Conservation (phyloP, 768 basidiomycete species). For the Heimioporus sp. region DNA sequence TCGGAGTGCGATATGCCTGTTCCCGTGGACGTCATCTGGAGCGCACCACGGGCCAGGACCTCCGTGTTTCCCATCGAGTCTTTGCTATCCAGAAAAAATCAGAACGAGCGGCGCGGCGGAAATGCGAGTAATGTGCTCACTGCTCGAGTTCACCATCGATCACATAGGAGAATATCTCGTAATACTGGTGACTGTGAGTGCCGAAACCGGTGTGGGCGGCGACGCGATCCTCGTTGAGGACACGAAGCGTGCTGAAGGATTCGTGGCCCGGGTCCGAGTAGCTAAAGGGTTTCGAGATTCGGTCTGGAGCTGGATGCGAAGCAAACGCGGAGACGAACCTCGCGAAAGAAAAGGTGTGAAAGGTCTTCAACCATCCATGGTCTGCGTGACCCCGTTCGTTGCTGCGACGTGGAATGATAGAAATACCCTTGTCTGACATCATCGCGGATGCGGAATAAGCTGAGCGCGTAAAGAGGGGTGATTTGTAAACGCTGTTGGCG, state of each 20-base stretch:
- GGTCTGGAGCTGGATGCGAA: constrained; percentile 10
- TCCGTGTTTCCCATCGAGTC: constrained; percentile 94
- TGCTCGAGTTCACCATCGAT: constrained; percentile 79
- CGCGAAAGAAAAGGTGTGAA: constrained; percentile 82
- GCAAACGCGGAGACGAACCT: constrained; percentile 38
- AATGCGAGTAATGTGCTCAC: constrained; percentile 40
- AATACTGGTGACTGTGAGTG: constrained; percentile 77
- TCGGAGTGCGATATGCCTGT: constrained; percentile 89
- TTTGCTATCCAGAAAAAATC: constrained; percentile 44
- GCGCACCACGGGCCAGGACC: constrained; percentile 80
- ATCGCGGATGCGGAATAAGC: neutral
- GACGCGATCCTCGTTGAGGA: constrained; percentile 94
- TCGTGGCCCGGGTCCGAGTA: constrained; percentile 62
- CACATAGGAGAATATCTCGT: constrained; percentile 91
- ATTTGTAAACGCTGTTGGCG: neutral
- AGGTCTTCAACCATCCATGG: constrained; percentile 86
- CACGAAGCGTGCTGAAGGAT: constrained; percentile 72
- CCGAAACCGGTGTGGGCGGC: constrained; percentile 77
- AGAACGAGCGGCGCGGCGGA: neutral
- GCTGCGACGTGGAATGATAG: constrained; percentile 53
- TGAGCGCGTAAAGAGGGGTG: neutral
- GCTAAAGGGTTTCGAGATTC: constrained; percentile 24
- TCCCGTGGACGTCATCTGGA: constrained; percentile 91
- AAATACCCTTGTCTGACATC: constrained; percentile 23
- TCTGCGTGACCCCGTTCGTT: constrained; percentile 69